Conservation (phyloP, 371 early-diverging fungal genomes). For the Blakeslea trispora region DNA sequence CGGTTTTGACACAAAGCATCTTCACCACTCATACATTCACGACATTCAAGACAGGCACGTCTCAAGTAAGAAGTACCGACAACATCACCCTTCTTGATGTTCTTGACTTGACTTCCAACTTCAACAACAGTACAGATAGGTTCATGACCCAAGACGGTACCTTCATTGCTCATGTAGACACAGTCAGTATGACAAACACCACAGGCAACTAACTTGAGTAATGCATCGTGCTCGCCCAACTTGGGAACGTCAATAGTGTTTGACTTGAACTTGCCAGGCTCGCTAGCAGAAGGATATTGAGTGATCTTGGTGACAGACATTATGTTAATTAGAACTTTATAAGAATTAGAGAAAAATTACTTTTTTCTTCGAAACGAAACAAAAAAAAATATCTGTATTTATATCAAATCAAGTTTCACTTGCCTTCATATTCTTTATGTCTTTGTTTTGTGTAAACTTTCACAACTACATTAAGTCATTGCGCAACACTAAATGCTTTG, state of each 20-base stretch:
- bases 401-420: too few species aligned
- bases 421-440: too few species aligned
- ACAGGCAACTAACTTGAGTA: slow-evolving; percentile 52
- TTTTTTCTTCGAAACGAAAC: too few species aligned
- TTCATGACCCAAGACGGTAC: slow-evolving; percentile 52
- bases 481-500: too few species aligned
- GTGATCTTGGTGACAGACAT: slow-evolving; percentile 11
- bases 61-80: slow-evolving; percentile 55
- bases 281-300: slow-evolving; percentile 13
- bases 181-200: slow-evolving; percentile 60
- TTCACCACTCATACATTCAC: slow-evolving; percentile 43
- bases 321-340: not conserved
- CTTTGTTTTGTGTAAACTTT: too few species aligned
- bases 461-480: too few species aligned
- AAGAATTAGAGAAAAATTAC: too few species aligned
- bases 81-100: slow-evolving; percentile 49
- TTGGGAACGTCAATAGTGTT: slow-evolving; percentile 17
- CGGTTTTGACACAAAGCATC: slow-evolving; percentile 49
- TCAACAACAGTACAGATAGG: slow-evolving; percentile 48
- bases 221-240: slow-evolving; percentile 24
- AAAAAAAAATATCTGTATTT: too few species aligned
- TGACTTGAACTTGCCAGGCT: slow-evolving; percentile 22
- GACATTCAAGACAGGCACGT: slow-evolving; percentile 46
- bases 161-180: slow-evolving; percentile 29
- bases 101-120: slow-evolving; percentile 42